Conservation (phyloP, 257 asterid species). For the Nicotiana knightiana region DNA sequence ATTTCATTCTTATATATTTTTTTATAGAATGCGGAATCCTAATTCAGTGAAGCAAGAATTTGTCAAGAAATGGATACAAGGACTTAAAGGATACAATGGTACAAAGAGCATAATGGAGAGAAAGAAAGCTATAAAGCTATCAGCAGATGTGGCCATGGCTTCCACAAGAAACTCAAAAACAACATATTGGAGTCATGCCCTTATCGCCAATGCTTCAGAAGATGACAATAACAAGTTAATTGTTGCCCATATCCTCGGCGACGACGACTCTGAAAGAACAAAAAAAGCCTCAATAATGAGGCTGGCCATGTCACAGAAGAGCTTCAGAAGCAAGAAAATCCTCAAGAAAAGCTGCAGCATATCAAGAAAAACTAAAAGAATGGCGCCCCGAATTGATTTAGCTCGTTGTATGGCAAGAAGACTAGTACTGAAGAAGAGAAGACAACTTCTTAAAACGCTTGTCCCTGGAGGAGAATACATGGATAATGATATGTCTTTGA, state of each 20-base stretch:
- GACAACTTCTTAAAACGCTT: conserved; percentile 55
- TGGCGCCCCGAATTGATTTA: no score
- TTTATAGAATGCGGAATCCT: background rate
- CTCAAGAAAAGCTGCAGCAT: conserved; percentile 6
- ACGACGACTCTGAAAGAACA: background rate
- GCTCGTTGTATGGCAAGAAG: conserved; percentile 6
- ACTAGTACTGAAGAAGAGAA: conserved; percentile 40
- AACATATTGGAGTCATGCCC: conserved; percentile 47
- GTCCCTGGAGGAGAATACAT: conserved; percentile 68
- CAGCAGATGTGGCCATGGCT: conserved; percentile 76
- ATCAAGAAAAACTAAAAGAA: background rate
- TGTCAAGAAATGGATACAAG: conserved; percentile 63
- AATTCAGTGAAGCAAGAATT: conserved; percentile 48
- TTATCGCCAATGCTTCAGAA: conserved; percentile 22
- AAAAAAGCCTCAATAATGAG: conserved; percentile 4
- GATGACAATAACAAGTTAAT: no score
- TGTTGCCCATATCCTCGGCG: background rate
- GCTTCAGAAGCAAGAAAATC: background rate
- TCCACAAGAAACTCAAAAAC: conserved; percentile 35
- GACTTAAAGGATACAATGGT: conserved; percentile 34
- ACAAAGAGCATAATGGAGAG: conserved; percentile 40
- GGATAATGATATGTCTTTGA: conserved; percentile 44
- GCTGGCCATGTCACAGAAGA: conserved; percentile 3
- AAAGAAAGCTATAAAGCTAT: conserved; percentile 52
- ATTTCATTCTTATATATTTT: background rate